Base-by-base conservation (phyloP, 805 yeast genomes). In the Barnettozyma sucrosica region DNA sequence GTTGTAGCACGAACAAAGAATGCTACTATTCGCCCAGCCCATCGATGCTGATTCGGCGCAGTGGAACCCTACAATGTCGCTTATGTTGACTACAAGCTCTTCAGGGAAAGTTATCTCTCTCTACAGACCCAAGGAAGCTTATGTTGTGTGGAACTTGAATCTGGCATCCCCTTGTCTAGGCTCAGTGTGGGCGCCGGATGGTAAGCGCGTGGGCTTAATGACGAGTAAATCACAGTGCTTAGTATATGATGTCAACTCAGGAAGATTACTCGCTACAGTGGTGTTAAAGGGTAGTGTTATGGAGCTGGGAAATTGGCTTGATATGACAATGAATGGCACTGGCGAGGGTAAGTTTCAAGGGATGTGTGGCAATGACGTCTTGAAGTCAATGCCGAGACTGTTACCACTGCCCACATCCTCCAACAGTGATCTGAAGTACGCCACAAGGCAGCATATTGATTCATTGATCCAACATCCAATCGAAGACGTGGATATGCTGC, bases 41-140 rank as follows among this genome's bases (percentile, higher is more conserved):
- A 34, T 47, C 13, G 50, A 43, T 26, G 30, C 36, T 4, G 18
- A 37, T 14, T 33, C 44, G 5, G 44, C 46, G 7, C 30, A 33
- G 11, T 72, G 75, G 71, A 77, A 81, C 55, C 83, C 83, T 2
- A 65, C 72, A 9, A 72, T 79, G 70, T 76, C 76, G 51, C 67
- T 79, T 28, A 52, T 83, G 30, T 58, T 80, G 2, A 67, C 79
- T 9, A 59, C 60, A 25, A 50, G 45, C 9, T 14, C 24, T 8
- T 64, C 76, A 62, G 85, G 82, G 48, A 56, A 66, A 56, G 49
- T 68, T 47, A 61, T 80, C 5, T 69, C 78, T 67, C 71, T 81
- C 9, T 77, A 74, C 52, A 71, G 87, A 42, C 47, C 50, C 13
- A 32, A 30, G 10, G 46, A 47, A 14, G 50, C 47, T 13, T 43